Evolutionary conservation across 164 flowering plant species (phyloP), one percentile per base, ranked within the genome.

Genomic region (Aristolochia contorta): DNA sequence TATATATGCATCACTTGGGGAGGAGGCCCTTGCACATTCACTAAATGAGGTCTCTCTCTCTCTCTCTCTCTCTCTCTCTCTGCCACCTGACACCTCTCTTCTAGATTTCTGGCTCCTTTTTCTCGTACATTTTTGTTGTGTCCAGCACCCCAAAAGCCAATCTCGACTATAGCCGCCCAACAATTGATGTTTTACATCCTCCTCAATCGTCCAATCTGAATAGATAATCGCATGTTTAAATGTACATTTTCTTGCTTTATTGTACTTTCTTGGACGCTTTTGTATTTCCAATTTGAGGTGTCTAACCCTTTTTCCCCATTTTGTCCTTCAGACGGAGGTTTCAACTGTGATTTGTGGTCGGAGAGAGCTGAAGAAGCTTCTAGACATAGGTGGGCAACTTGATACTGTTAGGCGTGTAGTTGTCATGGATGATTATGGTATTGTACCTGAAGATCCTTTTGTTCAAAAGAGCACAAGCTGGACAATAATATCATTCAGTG

Each of bases 1-100:
- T 47, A 93, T 93, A 20, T 93, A 93, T 69, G 79, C 99, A 56
- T 93, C 99, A 62, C 64, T 93, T 41, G 97, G 99, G 30, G 99
- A 90, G 77, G 95, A 88, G 69, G 99, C 99, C 66, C 74, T 93
- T 13, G 80, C 82, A 64, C 84, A 90, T 69, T 90, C 97, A 52
- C 62, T 93, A 46, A 93, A 90, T 72, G 90, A 93, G 98, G 98
- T 93, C 67, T 37, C 43, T 37, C 43, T 37, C 43, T 37, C 43
- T 37, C 43, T 79, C 70, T 72, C 71, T 75, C 65, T 50, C 56
- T 50, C 24, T 60, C 63, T 60, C 55, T 60, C 55, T 60, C 41
- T 59, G 47, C 10, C 12, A 0, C 43, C 10, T 8, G 0, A 4
- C 10, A 4, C 12, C 43, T 37, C 12, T 37, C 33, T 37, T 37